Conservation (phyloP, 2,329 filamentous ascomycete species). For the Hypocrella siamensis region DNA sequence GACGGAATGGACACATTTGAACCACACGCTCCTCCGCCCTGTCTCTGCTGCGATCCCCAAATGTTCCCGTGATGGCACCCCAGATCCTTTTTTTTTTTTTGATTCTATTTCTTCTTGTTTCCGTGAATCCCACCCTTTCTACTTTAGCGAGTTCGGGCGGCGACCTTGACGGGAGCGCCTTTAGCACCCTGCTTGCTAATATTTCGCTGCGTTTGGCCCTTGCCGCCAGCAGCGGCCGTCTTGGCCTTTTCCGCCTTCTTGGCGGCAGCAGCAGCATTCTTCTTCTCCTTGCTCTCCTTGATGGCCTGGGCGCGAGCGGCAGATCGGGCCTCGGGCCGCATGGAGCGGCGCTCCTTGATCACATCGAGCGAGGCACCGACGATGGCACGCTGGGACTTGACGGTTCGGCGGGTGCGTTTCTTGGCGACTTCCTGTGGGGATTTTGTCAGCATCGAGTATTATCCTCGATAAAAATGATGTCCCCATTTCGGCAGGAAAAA, state of each 20-base stretch:
- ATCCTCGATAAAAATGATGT: not conserved
- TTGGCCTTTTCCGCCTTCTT: constrained; percentile 99
- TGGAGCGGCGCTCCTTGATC: constrained; percentile 95
- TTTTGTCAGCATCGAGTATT: not conserved
- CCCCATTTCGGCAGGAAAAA: not conserved
- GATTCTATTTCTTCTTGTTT: too few relatives aligned
- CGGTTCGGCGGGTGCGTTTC: constrained; percentile 95
- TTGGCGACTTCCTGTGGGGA: constrained; percentile 88
- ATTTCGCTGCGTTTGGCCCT: constrained; percentile 67
- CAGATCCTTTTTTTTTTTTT: too few relatives aligned
- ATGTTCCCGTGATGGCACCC: too few relatives aligned
- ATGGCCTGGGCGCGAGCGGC: constrained; percentile 83
- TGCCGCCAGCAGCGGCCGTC: constrained; percentile 55
- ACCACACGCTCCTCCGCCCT: too few relatives aligned
- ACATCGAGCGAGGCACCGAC: constrained; percentile 98
- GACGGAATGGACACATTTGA: constrained; percentile 27
- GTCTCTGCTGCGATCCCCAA: too few relatives aligned
- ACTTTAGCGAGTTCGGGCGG: constrained; percentile 68
- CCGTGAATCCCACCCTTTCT: too few relatives aligned
- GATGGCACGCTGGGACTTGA: constrained; percentile 98
- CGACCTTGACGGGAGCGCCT: constrained; percentile 74
- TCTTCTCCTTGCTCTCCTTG: constrained; percentile 99
- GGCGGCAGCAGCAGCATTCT: constrained; percentile 65
- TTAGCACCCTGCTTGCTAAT: constrained; percentile 95
- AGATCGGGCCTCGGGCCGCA: constrained; percentile 88